Evolutionary conservation across 192 early-diverging fungal genomes (phyloP).

Genomic region (Rhizophagus sp.): DNA sequence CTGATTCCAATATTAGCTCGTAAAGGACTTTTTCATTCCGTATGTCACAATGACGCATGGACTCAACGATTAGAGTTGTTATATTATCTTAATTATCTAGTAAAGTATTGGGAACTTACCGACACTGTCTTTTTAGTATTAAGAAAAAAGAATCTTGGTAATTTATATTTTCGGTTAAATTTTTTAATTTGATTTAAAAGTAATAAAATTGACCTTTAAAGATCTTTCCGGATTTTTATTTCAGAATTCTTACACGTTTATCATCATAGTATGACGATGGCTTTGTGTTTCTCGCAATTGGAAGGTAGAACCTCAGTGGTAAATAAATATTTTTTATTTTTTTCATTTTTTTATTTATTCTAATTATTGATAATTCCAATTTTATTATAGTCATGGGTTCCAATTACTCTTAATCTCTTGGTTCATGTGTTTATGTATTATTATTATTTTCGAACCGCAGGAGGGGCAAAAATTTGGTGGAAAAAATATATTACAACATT

Average conservation of each 20-base stretch:
- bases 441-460: conserved; percentile 82
- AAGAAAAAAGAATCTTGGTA: conserved; percentile 80
- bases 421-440: conserved; percentile 94
- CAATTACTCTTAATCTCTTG: conserved; percentile 79
- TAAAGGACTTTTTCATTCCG: conserved; percentile 70
- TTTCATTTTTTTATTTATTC: background rate
- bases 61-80: conserved; percentile 78
- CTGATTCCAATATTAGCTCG: conserved; percentile 67
- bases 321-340: conserved; percentile 15
- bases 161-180: conserved; percentile 6
- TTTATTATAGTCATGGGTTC: conserved; percentile 65
- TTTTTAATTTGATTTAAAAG: background rate
- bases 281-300: conserved; percentile 84
- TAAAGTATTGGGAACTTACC: conserved; percentile 88
- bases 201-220: background rate
- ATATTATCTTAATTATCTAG: conserved; percentile 91
- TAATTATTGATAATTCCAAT: background rate
- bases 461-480: conserved; percentile 85
- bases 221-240: background rate
- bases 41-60: conserved; percentile 71
- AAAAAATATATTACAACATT: conserved; percentile 89
- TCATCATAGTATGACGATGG: conserved; percentile 90
- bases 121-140: conserved; percentile 88
- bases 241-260: conserved; percentile 89
- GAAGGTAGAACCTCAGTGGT: conserved; percentile 72